These are phyloP conservation scores for Calocybe gangraenosa DNA, from an alignment of 768 basidiomycete genomes.

Conservation along the genomic window DNA sequence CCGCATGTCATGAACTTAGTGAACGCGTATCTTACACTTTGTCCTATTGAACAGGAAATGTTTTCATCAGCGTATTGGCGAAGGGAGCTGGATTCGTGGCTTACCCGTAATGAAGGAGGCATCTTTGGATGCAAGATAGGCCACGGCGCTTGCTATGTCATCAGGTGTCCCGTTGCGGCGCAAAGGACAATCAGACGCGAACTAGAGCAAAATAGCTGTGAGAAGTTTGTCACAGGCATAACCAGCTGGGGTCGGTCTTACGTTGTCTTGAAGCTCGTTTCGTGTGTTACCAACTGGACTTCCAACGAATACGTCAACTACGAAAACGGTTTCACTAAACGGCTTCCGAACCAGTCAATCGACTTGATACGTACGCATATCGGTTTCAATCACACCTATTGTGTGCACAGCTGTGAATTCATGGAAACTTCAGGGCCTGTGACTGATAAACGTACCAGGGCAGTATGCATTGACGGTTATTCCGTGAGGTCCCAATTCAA, in stretches of 20 bases:
- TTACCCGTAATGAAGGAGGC: constrained; percentile 30
- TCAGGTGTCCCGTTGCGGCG: constrained; percentile 21
- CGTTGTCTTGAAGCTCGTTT: too few relatives aligned
- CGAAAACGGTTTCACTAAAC: too few relatives aligned
- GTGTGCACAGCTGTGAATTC: neutral
- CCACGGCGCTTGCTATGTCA: constrained; percentile 32
- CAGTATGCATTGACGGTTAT: too few relatives aligned
- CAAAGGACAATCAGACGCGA: neutral
- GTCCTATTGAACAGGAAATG: too few relatives aligned
- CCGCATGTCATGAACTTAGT: too few relatives aligned
- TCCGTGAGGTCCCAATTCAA: too few relatives aligned
- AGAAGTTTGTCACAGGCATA: neutral
- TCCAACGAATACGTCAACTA: too few relatives aligned
- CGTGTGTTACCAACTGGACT: too few relatives aligned
- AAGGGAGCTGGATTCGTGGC: neutral
- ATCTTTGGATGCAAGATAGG: constrained; percentile 32
- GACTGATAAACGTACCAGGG: constrained; percentile 14
- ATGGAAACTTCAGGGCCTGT: neutral
- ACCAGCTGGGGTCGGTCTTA: neutral
- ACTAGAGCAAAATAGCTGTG: too few relatives aligned
- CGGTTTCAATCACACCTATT: neutral
- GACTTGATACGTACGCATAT: neutral
- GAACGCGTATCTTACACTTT: too few relatives aligned
- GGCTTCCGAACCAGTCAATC: too few relatives aligned
- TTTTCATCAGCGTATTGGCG: too few relatives aligned